These are phyloP conservation scores for Psilocybe cyanescens DNA, from an alignment of 768 basidiomycete species.

Conservation along the genomic window DNA sequence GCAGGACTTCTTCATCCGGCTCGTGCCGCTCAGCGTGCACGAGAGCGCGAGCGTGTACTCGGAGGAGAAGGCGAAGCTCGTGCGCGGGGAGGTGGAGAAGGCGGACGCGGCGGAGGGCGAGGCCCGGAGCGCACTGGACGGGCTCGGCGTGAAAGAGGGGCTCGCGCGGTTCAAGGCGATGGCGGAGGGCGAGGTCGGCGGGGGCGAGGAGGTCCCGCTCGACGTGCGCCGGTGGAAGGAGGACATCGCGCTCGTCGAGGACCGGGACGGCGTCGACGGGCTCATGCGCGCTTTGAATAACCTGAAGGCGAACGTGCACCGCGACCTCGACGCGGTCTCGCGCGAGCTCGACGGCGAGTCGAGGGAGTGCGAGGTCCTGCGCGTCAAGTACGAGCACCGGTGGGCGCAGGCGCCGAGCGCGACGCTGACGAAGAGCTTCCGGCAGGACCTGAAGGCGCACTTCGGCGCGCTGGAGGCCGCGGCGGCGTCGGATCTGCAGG, in stretches of 20 bases:
- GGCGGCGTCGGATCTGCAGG: conserved; percentile 76
- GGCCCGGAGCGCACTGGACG: conserved; percentile 76
- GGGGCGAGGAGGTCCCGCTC: conserved; percentile 67
- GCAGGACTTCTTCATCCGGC: conserved; percentile 82
- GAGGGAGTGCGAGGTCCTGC: conserved; percentile 85
- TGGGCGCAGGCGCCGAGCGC: conserved; percentile 90
- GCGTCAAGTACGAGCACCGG: conserved; percentile 83
- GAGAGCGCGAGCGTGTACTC: conserved; percentile 97
- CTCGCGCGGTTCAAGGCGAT: conserved; percentile 72
- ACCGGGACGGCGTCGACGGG: conserved; percentile 66
- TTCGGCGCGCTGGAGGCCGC: conserved; percentile 76
- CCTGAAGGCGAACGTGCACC: conserved; percentile 59
- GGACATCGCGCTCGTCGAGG: conserved; percentile 73
- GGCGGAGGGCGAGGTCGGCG: conserved; percentile 64
- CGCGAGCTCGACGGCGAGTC: conserved; percentile 81
- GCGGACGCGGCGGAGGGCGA: conserved; percentile 86
- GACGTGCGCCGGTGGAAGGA: conserved; percentile 77
- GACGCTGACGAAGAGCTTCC: conserved; percentile 65
- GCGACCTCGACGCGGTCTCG: conserved; percentile 64
- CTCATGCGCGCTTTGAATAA: conserved; percentile 61
- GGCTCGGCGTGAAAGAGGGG: conserved; percentile 77
- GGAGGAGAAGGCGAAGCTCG: conserved; percentile 96
- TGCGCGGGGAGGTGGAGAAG: conserved; percentile 86
- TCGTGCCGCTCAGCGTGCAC: conserved; percentile 93
- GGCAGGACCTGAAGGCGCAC: conserved; percentile 83